These are phyloP conservation scores for Chlorella sp. DNA, from an alignment of 139 green algal species.

Conservation along the genomic window DNA sequence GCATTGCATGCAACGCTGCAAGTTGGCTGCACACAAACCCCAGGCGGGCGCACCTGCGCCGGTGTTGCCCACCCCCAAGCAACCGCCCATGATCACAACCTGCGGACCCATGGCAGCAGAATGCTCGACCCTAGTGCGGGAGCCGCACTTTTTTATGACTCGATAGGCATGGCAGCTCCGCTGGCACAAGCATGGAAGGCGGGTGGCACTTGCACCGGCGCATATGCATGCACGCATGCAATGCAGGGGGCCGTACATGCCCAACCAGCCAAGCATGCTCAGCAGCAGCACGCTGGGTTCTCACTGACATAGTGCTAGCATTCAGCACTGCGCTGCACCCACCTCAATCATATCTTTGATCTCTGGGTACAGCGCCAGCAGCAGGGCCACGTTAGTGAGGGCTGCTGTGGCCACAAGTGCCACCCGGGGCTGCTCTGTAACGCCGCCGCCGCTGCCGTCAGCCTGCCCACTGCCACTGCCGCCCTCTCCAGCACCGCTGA, in stretches of 20 bases:
- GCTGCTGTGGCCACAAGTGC: conserved; percentile 77
- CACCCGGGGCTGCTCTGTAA: too few species aligned
- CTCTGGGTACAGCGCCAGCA: conserved; percentile 89
- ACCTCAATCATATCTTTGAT: conserved; percentile 74
- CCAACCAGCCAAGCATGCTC: too few species aligned
- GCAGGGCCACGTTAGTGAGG: conserved; percentile 93
- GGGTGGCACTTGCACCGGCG: not conserved
- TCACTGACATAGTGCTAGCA: not conserved
- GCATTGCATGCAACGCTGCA: not conserved
- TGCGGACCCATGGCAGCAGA: conserved; percentile 22
- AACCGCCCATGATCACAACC: conserved; percentile 85
- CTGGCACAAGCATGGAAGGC: not conserved
- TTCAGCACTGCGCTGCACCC: not conserved
- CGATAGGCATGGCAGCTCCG: not conserved
- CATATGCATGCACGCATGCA: not conserved
- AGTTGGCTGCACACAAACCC: not conserved
- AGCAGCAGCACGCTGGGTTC: not conserved
- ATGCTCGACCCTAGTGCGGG: too few species aligned
- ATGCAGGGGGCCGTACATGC: too few species aligned
- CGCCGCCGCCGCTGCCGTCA: conserved; percentile 39
- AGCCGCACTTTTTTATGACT: too few species aligned
- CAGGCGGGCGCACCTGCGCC: conserved; percentile 12
- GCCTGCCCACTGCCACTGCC: conserved; percentile 12
- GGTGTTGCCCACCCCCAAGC: conserved; percentile 75
- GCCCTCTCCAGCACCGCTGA: not conserved